Conservation (phyloP, 805 yeast species). For the Spathaspora sp. region DNA sequence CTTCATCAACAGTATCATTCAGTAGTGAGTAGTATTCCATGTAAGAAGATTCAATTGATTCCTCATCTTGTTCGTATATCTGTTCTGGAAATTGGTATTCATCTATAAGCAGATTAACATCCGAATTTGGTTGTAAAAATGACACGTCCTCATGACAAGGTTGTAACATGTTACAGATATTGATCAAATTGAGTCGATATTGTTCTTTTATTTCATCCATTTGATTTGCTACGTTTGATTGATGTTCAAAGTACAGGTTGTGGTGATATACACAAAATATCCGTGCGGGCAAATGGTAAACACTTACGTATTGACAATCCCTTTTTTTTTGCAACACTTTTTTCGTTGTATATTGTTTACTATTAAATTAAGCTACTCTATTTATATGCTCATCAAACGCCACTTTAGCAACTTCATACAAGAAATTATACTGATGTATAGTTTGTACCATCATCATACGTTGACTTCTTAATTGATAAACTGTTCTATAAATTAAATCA, state of each 20-base stretch:
- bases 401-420: conserved; percentile 20
- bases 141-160: neutral
- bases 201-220: neutral
- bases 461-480: conserved; percentile 23
- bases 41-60: neutral
- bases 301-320: neutral
- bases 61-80: too few species aligned
- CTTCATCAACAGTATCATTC: neutral
- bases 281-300: too few species aligned
- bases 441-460: conserved; percentile 47
- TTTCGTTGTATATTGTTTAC: too few species aligned
- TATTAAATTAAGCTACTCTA: neutral
- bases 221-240: neutral
- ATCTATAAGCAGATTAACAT: neutral
- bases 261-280: too few species aligned
- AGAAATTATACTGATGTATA: conserved; percentile 29
- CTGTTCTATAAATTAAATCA: conserved; percentile 28
- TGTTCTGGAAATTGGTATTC: neutral
- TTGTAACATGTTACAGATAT: too few species aligned
- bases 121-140: neutral
- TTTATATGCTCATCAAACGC: neutral
- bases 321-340: conserved; percentile 2
- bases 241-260: neutral
- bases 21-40: neutral
- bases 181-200: neutral